These are phyloP conservation scores for Sordariomycetes sp. DNA, from an alignment of 2,329 filamentous ascomycete genomes.

Conservation along the genomic window DNA sequence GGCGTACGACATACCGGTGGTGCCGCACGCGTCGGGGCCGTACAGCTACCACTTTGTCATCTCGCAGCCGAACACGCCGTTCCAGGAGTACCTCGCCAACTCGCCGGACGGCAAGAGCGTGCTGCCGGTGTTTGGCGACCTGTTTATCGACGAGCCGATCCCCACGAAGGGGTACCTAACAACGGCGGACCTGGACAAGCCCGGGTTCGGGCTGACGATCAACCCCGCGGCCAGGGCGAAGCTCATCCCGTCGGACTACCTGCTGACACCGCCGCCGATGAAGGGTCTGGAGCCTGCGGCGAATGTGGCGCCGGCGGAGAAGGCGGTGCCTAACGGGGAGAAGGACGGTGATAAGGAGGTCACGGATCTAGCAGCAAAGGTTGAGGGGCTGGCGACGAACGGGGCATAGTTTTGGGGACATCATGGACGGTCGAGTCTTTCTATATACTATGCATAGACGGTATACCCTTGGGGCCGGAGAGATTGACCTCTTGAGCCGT, in stretches of 20 bases:
- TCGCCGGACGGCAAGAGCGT: constrained; percentile 85
- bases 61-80: constrained; percentile 84
- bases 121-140: constrained; percentile 80
- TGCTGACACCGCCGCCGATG: constrained; percentile 58
- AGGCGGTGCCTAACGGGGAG: constrained; percentile 7
- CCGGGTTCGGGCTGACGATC: constrained; percentile 80
- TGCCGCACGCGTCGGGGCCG: constrained; percentile 87
- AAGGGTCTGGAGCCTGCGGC: constrained; percentile 25
- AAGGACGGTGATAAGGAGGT: not conserved
- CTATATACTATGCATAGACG: not conserved
- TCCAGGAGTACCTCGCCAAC: constrained; percentile 94
- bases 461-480: not conserved
- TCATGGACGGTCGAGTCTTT: not conserved
- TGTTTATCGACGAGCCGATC: constrained; percentile 86
- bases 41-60: constrained; percentile 97
- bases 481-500: not conserved
- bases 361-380: not conserved
- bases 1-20: constrained; percentile 88
- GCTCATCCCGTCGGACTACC: constrained; percentile 63
- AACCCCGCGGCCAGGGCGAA: constrained; percentile 63
- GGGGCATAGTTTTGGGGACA: not conserved
- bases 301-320: not conserved
- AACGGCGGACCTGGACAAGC: constrained; percentile 71
- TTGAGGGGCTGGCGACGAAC: not conserved
- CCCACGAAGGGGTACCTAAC: constrained; percentile 74